Evolutionary conservation across 2,329 filamentous ascomycete species (phyloP).

Genomic region (Fusarium odoratissimum): DNA sequence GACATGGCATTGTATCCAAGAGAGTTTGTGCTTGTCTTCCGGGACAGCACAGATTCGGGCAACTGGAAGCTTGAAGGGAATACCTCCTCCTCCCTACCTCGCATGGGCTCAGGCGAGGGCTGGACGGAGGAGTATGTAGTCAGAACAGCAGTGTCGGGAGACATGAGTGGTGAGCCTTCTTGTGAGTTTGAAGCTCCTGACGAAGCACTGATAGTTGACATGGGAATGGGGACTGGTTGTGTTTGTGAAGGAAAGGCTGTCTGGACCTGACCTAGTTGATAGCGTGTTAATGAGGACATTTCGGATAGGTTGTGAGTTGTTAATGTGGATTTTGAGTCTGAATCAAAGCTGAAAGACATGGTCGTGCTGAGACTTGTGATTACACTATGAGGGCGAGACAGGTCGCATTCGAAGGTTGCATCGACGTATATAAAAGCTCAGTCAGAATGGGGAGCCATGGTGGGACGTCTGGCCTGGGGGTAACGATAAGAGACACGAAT

Average conservation of each 20-base stretch:
- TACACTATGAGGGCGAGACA: constrained; percentile 42
- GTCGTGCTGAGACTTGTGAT: constrained; percentile 33
- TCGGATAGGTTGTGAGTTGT: constrained; percentile 47
- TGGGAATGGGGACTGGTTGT: constrained; percentile 55
- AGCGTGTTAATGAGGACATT: constrained; percentile 55
- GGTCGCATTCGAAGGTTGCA: constrained; percentile 48
- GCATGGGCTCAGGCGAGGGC: constrained; percentile 72
- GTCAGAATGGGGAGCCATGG: constrained; percentile 51
- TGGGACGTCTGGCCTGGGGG: constrained; percentile 46
- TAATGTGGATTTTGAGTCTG: constrained; percentile 40
- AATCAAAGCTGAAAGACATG: constrained; percentile 44
- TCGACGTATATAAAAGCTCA: constrained; percentile 54
- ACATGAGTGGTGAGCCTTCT: constrained; percentile 68
- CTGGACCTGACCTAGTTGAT: constrained; percentile 61
- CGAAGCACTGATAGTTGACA: constrained; percentile 67
- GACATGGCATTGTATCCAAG: constrained; percentile 72
- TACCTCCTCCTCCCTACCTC: constrained; percentile 65
- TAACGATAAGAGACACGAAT: constrained; percentile 37
- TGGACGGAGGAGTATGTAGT: constrained; percentile 73
- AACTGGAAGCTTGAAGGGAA: constrained; percentile 71
- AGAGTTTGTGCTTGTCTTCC: constrained; percentile 70
- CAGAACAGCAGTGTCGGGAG: constrained; percentile 63
- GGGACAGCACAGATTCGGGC: constrained; percentile 76
- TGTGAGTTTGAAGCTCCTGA: constrained; percentile 66
- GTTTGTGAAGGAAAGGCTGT: constrained; percentile 56